Conservation (phyloP, 345 rosid genomes). For the Eucalyptus sp. region DNA sequence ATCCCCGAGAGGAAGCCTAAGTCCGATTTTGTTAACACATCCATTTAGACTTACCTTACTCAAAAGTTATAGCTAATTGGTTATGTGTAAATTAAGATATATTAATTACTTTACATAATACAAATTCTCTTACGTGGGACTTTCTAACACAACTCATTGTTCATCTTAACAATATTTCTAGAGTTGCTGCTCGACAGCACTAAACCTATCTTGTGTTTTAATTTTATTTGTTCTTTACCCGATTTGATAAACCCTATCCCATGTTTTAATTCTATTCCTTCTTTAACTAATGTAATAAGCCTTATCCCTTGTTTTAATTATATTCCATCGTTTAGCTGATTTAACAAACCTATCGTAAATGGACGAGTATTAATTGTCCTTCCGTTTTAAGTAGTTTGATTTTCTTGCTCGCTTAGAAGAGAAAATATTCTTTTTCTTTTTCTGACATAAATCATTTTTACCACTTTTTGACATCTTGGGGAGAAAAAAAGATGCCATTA, state of each 20-base stretch:
- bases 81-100: not conserved
- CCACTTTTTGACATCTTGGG: not conserved
- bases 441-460: not conserved
- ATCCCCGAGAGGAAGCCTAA: not conserved
- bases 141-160: not conserved
- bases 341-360: not conserved
- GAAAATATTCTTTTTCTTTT: not conserved
- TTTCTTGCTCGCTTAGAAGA: not conserved
- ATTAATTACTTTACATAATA: not conserved
- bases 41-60: fast-evolving
- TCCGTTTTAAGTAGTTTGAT: not conserved
- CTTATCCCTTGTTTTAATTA: not conserved
- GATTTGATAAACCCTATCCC: not conserved
- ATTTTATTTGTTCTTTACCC: not conserved
- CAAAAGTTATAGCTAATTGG: not conserved
- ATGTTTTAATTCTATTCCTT: not conserved
- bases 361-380: not conserved
- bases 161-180: not conserved
- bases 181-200: not conserved
- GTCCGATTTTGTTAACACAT: too few species aligned
- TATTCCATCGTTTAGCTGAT: not conserved
- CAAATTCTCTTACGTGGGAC: not conserved
- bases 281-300: not conserved
- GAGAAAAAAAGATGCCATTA: not conserved
- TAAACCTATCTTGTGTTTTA: not conserved